Base-by-base conservation (phyloP, 2,329 filamentous ascomycete genomes). In the Scedosporium apiospermum region DNA sequence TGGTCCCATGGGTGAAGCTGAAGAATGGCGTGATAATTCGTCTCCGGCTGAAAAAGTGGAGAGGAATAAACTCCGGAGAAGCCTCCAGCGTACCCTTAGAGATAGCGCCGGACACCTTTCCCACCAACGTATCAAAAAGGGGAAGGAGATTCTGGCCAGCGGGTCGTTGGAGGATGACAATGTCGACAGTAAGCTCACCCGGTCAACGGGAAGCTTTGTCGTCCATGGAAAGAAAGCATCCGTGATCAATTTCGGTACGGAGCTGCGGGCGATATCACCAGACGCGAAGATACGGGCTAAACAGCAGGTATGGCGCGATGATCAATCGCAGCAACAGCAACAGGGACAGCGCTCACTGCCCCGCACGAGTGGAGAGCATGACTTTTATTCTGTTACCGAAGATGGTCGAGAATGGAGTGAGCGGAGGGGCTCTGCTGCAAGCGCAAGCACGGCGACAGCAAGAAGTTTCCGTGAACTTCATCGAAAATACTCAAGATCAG, bases 171-270 rank as follows among this genome's bases (percentile, higher is more conserved):
- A 80, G 18, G 74, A 80, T 69, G 64, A 71, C 65, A 66, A 73
- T 65, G 69, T 82, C 76, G 78, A 89, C 44, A 89, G 91, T 67
- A 86, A 89, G 10, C 80, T 99, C 12, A 80, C 89, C 6, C 86
- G 95, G 58, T 88, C 89, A 12, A 86, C 90, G 12, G 91, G 91
- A 4, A 96, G 91, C 69, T 99, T 99, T 73, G 96, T 95, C 3
- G 88, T 99, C 3, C 95, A 99, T 70, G 93, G 95, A 65, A 99
- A 98, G 78, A 98, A 99, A 75, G 95, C 95, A 2, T 96, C 92
- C 1, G 90, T 99, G 63, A 91, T 99, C 67, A 96, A 91, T n/a
- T 96, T 99, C 71, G 92, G 93, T 7, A 87, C 88, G n/a, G 93
- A 96, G 68, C 87, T 96, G 78, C 88, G 93, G 69, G 88, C 83